Conservation (phyloP, 768 basidiomycete species). For the Heimioporus sp. region DNA sequence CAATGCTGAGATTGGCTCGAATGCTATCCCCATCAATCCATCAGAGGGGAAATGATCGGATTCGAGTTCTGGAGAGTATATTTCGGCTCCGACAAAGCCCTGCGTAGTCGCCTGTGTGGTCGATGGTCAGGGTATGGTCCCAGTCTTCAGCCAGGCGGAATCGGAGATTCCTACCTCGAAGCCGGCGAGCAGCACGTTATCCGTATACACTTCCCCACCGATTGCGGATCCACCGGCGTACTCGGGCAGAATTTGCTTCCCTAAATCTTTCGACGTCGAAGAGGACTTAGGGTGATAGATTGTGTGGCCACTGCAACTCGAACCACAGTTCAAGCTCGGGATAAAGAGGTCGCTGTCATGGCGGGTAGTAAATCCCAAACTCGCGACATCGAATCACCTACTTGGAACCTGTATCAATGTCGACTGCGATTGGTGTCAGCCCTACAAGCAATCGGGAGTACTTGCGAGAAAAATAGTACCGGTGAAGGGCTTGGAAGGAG, state of each 20-base stretch:
- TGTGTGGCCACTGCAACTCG: constrained; percentile 26
- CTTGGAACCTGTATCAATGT: constrained; percentile 28
- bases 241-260: background rate
- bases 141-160: too few species aligned
- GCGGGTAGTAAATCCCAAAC: too few species aligned
- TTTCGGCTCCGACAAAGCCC: too few species aligned
- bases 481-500: background rate
- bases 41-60: too few species aligned
- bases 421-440: constrained; percentile 1
- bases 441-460: too few species aligned
- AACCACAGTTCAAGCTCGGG: constrained; percentile 16
- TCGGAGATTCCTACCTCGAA: too few species aligned
- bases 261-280: constrained; percentile 4
- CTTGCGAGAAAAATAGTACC: background rate
- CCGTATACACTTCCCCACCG: constrained; percentile 2
- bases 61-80: too few species aligned
- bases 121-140: too few species aligned
- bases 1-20: too few species aligned
- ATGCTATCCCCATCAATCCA: too few species aligned
- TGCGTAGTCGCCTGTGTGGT: too few species aligned
- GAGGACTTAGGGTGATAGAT: constrained; percentile 27
- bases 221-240: constrained; percentile 1
- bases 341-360: constrained; percentile 25
- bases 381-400: background rate
- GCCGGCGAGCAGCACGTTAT: constrained; percentile 7